These are phyloP conservation scores for Taxawa tesnikishii DNA, from an alignment of 2,329 filamentous ascomycete species.

Conservation along the genomic window DNA sequence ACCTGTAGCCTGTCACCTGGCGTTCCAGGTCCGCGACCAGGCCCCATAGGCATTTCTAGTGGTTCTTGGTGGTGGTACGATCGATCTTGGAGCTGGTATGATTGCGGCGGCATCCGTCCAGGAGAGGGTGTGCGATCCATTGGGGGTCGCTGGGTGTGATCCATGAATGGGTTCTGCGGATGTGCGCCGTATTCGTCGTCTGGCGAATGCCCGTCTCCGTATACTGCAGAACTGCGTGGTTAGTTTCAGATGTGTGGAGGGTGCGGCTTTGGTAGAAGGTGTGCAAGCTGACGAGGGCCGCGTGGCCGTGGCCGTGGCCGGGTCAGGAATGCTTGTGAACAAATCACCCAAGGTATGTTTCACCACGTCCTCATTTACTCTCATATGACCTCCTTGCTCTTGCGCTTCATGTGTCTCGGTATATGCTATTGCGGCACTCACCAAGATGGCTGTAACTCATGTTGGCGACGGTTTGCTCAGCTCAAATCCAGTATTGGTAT, in stretches of 20 bases:
- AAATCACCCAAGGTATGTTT: not conserved
- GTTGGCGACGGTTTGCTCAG: no score
- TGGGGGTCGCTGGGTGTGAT: slow-evolving; percentile 34
- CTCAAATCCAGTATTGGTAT: no score
- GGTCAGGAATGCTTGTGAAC: slow-evolving; percentile 1
- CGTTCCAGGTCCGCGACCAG: slow-evolving; percentile 38
- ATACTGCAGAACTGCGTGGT: slow-evolving; percentile 6
- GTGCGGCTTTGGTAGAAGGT: not conserved
- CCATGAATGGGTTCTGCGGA: slow-evolving; percentile 29
- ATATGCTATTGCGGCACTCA: slow-evolving; percentile 30
- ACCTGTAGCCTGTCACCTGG: slow-evolving; percentile 67
- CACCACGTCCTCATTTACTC: not conserved
- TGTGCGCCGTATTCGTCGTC: slow-evolving; percentile 14
- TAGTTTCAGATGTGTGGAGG: slow-evolving; percentile 2
- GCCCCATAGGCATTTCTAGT: slow-evolving; percentile 58
- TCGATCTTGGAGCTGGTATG: slow-evolving; percentile 74
- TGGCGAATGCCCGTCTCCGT: slow-evolving; percentile 9
- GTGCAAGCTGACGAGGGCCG: slow-evolving; percentile 1
- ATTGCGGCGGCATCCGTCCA: slow-evolving; percentile 57
- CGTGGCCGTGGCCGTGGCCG: not conserved
- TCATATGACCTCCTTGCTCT: not conserved
- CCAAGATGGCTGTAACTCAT: slow-evolving; percentile 69
- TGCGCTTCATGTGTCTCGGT: not conserved
- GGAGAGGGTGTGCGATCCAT: slow-evolving; percentile 60
- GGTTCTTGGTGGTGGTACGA: slow-evolving; percentile 47